phyloP scores from a whole-genome alignment of 768 basidiomycete species.

The Rhodocollybia butyracea region DNA sequence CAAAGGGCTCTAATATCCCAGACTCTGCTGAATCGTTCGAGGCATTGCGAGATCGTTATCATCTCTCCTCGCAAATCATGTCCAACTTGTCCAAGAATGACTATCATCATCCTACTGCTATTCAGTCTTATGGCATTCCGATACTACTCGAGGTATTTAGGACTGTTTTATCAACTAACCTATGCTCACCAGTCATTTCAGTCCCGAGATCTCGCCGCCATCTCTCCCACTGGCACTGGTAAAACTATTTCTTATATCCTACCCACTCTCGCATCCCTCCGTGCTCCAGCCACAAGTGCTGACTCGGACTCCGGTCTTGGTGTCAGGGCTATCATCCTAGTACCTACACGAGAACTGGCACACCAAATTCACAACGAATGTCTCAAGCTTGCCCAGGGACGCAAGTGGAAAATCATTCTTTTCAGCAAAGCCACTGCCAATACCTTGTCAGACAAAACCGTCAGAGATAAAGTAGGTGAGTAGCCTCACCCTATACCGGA shows the following conservation, averaged over 20 bases:
- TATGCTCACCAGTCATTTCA: conserved; percentile 22
- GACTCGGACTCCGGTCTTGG: conserved; percentile 48
- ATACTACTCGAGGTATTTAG: conserved; percentile 70
- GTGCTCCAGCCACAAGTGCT: conserved; percentile 48
- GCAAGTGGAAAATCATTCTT: conserved; percentile 79
- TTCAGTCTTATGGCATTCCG: conserved; percentile 78
- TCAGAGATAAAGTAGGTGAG: conserved; percentile 74
- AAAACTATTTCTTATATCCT: conserved; percentile 93
- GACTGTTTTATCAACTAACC: not conserved
- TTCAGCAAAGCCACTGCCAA: conserved; percentile 90
- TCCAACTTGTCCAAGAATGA: conserved; percentile 60
- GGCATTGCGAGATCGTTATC: conserved; percentile 54
- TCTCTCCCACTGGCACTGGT: conserved; percentile 96
- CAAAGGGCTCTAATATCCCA: conserved; percentile 74
- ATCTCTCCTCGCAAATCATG: conserved; percentile 56
- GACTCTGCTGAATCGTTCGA: conserved; percentile 54
- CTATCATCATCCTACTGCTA: conserved; percentile 69
- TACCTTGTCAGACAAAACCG: conserved; percentile 69
- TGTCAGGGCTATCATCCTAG: conserved; percentile 76
- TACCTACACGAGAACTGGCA: conserved; percentile 94
- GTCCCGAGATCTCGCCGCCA: conserved; percentile 86
- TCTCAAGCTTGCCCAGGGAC: conserved; percentile 72
- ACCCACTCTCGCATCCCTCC: conserved; percentile 67
- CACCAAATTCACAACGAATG: conserved; percentile 94
- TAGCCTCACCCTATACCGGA: conserved; percentile 12